Base-by-base conservation (phyloP, 148 eudicot genomes). In the Amaranthus cruentus region DNA sequence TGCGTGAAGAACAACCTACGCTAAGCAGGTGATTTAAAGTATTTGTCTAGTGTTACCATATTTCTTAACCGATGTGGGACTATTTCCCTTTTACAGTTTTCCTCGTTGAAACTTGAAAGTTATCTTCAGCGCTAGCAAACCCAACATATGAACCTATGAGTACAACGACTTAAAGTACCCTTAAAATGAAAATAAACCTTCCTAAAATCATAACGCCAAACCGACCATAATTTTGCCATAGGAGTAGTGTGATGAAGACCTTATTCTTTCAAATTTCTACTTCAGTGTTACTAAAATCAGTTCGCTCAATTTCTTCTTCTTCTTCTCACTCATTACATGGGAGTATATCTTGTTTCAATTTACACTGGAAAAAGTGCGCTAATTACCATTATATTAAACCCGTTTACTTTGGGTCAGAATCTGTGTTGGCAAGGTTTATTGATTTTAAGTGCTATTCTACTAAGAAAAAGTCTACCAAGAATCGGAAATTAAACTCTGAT, bases 201-300 rank as follows among this genome's bases (percentile, higher is more conserved):
- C 38, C 38, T 28, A 28, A 28, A 28, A 28, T 28, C 38, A 28
- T 28, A 28, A 28, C 38, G 38, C 38, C 38, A 28, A 28, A 28
- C 38, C 38, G 38, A 28, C 38, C 38, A 28, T 28, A 28, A 28
- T 28, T 28, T 28, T 28, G 2, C 1, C 38, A 28, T 28, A 28
- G 38, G 38, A 28, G 38, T 49, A 52, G 11, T 73, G 56, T 78
- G n/a, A 78, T 78, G 81, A 73, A 67, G 72, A 78, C 62, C 59
- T 67, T 78, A 48, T 67, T 78, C 5, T 59, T 15, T 70, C 76
- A 78, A 55, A 43, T 68, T 58, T 59, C 72, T 53, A 43, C 68
- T 50, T 73, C 81, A 44, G 62, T 68, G 14, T 11, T 78, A 6
- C 63, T 68, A 1, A 68, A 73, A 54, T 73, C 68, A 44, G 73